Evolutionary conservation across 331 rosid genomes (phyloP), one percentile per base, ranked within the genome.

Genomic region (Spiraea crenata): DNA sequence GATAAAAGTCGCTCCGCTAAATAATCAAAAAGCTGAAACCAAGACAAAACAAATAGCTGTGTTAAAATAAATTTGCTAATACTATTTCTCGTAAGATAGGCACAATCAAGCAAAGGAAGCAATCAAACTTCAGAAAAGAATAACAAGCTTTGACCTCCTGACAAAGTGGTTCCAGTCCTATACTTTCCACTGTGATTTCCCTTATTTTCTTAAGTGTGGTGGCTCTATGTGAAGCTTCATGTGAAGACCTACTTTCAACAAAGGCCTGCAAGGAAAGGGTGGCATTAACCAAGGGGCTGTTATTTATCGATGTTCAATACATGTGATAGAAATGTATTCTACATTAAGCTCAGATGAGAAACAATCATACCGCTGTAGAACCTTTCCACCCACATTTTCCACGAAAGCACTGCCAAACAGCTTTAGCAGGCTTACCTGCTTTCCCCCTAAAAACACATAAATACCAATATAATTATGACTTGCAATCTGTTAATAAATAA

Each of bases 341-440:
- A 49, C 67, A 48, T 7, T 15, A 63, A 45, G 20, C 63, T 63
- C 25, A 66, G 70, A 52, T 7, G 20, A 63, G 77, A 57, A 66
- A 67, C 41, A 74, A 76, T 57, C 81, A 72, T 79, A 93, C 99
- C 89, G 61, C 82, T 8, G 88, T 82, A 76, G 82, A 76, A 80
- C 97, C 99, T 83, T 52, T 82, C 97, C 97, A 93, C 48, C 96
- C 99, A 85, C 99, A 93, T 69, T 73, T 89, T 70, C 41, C 96
- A 10, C 95, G 97, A 80, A 87, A 89, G 68, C 97, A 93, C 25
- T 6, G 50, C 99, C 99, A 93, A 62, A 73, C 63, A 67, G 97
- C 97, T 37, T 83, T 25, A 25, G 31, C 31, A 25, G 31, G 31
- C 2, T 25, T 25, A 25, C 31, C 31, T 25, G 31, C 31, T 25